Base-by-base conservation (phyloP, 306 rosid genomes). In the Vigna nakashimae region DNA sequence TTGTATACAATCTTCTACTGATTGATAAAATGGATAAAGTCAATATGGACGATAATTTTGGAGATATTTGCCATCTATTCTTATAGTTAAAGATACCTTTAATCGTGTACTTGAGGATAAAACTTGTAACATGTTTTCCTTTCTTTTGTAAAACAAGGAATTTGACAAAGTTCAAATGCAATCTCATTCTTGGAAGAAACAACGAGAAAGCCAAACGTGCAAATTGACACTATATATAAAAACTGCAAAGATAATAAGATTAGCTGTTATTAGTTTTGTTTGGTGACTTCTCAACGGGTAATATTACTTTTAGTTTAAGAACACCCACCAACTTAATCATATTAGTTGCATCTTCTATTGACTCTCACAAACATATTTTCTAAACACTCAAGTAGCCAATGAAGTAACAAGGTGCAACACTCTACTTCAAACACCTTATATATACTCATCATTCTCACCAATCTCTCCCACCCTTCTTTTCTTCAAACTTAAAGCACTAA, bases 271-370 rank as follows among this genome's bases (percentile, higher is more conserved):
- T 79, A 78, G 78, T 58, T 80, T 55, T 9, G 38, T 87, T 91
- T 88, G 92, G 90, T 90, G 81, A 62, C 87, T 57, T 70, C 28
- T 75, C 22, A 42, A 0, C 24, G 12, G 26, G 36, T 51, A 82
- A 74, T 75, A 69, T 70, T 69, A 67, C 85, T 77, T 84, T 56
- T 75, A 64, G 87, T 74, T 77, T 58, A 20, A 82, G 84, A 86
- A 78, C 73, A 73, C 93, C 87, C 90, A 89, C 90, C 98, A 85
- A 91, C 91, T 91, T 42, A 77, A 71, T 78, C 76, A 87, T 79
- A 38, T 87, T 95, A 84, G 99, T 91, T 95, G 97, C 90, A 92
- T 82, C 99, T 75, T 76, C 91, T 82, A 15, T 95, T 92, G 99
- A 95, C 99, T 84, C 48, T 71, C 22, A 43, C 2, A 34, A 62